Evolutionary conservation across 2,329 filamentous ascomycete species (phyloP).

Genomic region (Aspergillus melleus): DNA sequence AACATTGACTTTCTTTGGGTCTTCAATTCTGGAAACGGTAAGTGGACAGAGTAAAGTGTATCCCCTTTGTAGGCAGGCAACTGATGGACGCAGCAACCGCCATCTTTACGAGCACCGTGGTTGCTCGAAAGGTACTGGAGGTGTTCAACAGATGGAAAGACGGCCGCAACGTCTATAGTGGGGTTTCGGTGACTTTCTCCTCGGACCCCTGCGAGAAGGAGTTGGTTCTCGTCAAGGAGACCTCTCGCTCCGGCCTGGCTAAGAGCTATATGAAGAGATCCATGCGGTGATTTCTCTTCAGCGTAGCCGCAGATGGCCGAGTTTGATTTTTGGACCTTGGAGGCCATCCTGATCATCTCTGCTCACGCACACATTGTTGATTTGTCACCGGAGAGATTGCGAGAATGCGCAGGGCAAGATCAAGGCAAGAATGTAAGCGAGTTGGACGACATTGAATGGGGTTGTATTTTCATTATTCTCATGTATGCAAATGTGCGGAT

Average conservation of each 20-base stretch:
- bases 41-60: slow-evolving; percentile 11
- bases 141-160: slow-evolving; percentile 32
- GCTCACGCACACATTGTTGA: too few species aligned
- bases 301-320: not conserved
- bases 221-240: slow-evolving; percentile 30
- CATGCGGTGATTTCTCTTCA: slow-evolving; percentile 10
- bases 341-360: not conserved
- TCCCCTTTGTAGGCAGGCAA: not conserved
- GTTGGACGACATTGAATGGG: not conserved
- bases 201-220: slow-evolving; percentile 44
- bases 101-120: slow-evolving; percentile 39
- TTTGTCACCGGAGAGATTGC: too few species aligned
- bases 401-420: too few species aligned
- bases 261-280: slow-evolving; percentile 19
- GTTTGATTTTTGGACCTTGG: not conserved
- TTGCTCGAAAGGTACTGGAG: slow-evolving; percentile 36
- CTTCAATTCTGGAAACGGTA: slow-evolving; percentile 46
- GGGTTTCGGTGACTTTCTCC: slow-evolving; percentile 38
- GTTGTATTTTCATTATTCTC: not conserved
- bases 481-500: not conserved
- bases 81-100: slow-evolving; percentile 37
- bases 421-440: not conserved
- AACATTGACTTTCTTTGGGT: slow-evolving; percentile 44
- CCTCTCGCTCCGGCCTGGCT: slow-evolving; percentile 14
- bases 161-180: slow-evolving; percentile 30